These are phyloP conservation scores for Metahyphopichia silvanorum DNA, from an alignment of 805 yeast genomes.

Conservation along the genomic window DNA sequence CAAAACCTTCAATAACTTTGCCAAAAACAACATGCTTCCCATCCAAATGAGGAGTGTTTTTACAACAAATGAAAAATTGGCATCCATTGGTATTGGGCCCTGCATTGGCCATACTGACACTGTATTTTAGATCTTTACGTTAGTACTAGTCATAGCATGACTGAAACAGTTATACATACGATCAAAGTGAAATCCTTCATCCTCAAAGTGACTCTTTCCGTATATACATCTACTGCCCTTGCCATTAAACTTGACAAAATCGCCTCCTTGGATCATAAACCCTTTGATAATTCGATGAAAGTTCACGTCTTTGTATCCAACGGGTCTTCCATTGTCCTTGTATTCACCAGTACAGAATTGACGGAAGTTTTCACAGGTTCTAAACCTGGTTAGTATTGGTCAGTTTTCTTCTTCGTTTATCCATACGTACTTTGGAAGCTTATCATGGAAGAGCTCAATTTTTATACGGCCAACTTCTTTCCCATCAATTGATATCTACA, in stretches of 20 bases:
- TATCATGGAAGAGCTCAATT: constrained; percentile 37
- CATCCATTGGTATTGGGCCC: constrained; percentile 97
- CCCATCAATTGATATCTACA: too few relatives aligned
- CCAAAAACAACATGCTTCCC: constrained; percentile 96
- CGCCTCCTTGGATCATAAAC: constrained; percentile 48
- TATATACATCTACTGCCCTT: constrained; percentile 40
- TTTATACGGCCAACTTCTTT: constrained; percentile 51
- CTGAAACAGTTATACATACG: constrained; percentile 11
- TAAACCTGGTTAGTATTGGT: constrained; percentile 8
- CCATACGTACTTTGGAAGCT: constrained; percentile 31
- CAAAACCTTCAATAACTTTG: constrained; percentile 82
- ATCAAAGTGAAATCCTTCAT: constrained; percentile 36
- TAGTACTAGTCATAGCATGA: constrained; percentile 2
- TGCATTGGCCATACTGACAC: constrained; percentile 44
- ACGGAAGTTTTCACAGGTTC: constrained; percentile 49
- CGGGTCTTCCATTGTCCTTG: constrained; percentile 32
- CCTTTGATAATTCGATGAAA: constrained; percentile 43
- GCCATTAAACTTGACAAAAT: constrained; percentile 43
- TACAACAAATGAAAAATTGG: constrained; percentile 84
- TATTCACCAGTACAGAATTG: constrained; percentile 53
- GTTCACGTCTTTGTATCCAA: constrained; percentile 38
- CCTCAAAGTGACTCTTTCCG: constrained; percentile 39
- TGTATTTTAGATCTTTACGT: constrained; percentile 18
- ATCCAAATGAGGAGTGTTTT: constrained; percentile 86
- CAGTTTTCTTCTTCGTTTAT: neutral